Base-by-base conservation (phyloP, 2,329 filamentous ascomycete genomes). In the Arthroderma sp. region DNA sequence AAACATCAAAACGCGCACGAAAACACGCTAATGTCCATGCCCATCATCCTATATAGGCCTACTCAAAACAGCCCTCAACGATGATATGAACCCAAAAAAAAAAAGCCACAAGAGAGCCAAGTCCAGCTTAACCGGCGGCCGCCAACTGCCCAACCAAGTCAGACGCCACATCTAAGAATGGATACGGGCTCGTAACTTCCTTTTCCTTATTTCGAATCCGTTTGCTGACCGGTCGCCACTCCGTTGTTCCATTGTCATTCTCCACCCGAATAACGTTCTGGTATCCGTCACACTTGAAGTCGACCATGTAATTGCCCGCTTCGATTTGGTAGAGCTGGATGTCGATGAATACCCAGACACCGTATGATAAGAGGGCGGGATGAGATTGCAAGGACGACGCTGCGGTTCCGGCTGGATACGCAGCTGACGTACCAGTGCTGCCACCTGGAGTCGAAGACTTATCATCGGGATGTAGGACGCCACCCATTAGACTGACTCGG, bases 221-320 rank as follows among this genome's bases (percentile, higher is more conserved):
- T 51, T 69, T 69, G 60, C 66, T 68, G 48, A 70, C 63, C n/a
- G 62, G 68, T 57, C 55, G 62, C 71, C 54, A 76, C 55, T 56
- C 76, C 2, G 56, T 53, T 6, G 65, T 63, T 10, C 58, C 57
- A 22, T 61, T 42, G 11, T 42, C 47, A 8, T 44, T 34, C 30
- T 48, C 48, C 29, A 49, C 38, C 42, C 82, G 69, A 52, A 82
- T 78, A 40, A 89, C 82, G 45, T 91, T 86, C 68, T 98, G 91
- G 66, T 98, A 98, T 15, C 91, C 91, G 9, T 91, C 88, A 62
- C 89, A 96, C 62, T 95, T 96, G 72, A 98, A 98, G 63, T 98
- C 91, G 40, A 98, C 91, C 50, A 98, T 81, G 64, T 89, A 96
- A 53, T 91, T 89, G 45, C 85, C 83, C 47, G 80, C 79, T 62